phyloP scores from a whole-genome alignment of 768 basidiomycete species.

The Suillus sp. region DNA sequence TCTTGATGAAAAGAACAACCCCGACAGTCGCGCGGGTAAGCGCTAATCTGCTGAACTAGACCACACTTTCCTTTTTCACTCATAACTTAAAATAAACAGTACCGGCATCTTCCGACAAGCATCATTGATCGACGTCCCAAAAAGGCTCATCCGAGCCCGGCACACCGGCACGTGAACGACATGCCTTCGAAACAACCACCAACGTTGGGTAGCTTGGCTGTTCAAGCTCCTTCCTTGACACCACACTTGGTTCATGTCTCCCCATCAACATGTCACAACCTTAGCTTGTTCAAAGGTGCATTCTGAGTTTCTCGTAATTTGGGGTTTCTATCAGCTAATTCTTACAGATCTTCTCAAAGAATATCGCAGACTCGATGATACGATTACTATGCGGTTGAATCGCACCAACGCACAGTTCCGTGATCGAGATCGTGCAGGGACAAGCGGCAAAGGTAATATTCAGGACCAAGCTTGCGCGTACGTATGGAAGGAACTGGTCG shows the following conservation, averaged over 20 bases:
- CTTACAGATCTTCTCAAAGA: constrained; percentile 74
- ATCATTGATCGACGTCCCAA: constrained; percentile 6
- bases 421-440: constrained; percentile 63
- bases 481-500: constrained; percentile 78
- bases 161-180: constrained; percentile 28
- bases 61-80: constrained; percentile 35
- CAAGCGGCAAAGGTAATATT: constrained; percentile 48
- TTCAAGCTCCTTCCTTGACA: constrained; percentile 62
- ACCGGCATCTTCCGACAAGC: constrained; percentile 4
- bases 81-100: not conserved
- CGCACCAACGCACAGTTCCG: constrained; percentile 75
- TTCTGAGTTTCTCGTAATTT: constrained; percentile 8
- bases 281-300: constrained; percentile 73
- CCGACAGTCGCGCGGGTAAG: constrained; percentile 2
- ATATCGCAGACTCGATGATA: constrained; percentile 79
- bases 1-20: constrained; percentile 7
- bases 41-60: constrained; percentile 16
- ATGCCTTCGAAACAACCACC: constrained; percentile 50
- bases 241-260: constrained; percentile 73
- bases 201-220: constrained; percentile 63
- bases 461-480: constrained; percentile 77
- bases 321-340: constrained; percentile 19
- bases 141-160: constrained; percentile 25
- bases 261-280: constrained; percentile 71
- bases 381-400: constrained; percentile 79